Percentiles rank a stretch among this genome's conserved stretches.
These are phyloP conservation scores for Allomyces javanicus DNA, from an alignment of 192 early-diverging fungal genomes.

Conservation along the genomic window DNA sequence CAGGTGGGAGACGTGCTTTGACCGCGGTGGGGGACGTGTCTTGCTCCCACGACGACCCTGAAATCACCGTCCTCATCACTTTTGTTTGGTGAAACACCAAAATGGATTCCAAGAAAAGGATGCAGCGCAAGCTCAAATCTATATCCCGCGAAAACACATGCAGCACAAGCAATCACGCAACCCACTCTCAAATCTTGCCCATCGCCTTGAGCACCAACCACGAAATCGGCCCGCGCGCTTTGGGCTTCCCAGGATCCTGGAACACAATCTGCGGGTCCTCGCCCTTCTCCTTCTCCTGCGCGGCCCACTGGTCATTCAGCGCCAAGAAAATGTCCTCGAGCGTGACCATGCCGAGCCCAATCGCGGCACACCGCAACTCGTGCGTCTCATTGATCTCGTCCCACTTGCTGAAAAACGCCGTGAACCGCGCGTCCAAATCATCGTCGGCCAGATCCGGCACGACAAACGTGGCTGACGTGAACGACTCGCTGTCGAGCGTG, in stretches of 20 bases:
- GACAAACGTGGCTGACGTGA: neutral
- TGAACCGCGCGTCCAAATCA: neutral
- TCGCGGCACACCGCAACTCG: slow-evolving; percentile 2
- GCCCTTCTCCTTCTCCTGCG: neutral
- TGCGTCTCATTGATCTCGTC: neutral
- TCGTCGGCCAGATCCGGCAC: neutral
- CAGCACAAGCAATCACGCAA: too few species aligned
- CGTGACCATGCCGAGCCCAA: slow-evolving; percentile 10
- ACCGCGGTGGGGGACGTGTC: too few species aligned
- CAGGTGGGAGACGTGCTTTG: too few species aligned
- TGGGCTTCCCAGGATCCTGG: neutral
- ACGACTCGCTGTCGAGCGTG: neutral
- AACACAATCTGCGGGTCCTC: neutral
- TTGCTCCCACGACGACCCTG: neutral
- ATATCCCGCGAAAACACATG: too few species aligned
- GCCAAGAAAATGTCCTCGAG: neutral
- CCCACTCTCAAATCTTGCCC: too few species aligned
- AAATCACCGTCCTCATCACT: too few species aligned
- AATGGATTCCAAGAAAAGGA: too few species aligned
- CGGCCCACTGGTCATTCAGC: neutral
- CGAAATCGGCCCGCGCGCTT: too few species aligned
- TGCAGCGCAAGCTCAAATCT: too few species aligned
- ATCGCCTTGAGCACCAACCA: too few species aligned
- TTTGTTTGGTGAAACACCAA: too few species aligned
- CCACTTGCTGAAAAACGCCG: neutral